phyloP scores from a whole-genome alignment of 108 stramenopile species.

The Discostella stelligeroides region DNA sequence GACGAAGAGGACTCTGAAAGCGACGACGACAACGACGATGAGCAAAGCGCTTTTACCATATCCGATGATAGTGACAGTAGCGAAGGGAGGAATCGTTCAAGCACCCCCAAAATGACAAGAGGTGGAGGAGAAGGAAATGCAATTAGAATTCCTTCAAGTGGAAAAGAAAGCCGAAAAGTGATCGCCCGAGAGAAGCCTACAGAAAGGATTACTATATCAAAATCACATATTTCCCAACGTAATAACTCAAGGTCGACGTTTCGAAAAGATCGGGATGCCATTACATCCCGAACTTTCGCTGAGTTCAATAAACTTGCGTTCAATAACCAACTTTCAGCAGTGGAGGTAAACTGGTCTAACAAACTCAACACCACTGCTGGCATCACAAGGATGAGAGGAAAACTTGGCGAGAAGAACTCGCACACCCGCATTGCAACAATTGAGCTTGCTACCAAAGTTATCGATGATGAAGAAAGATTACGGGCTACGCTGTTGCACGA shows the following conservation, averaged over 20 bases:
- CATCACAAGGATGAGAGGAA: slow-evolving; percentile 65
- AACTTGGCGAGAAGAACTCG: slow-evolving; percentile 12
- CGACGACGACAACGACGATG: slow-evolving; percentile 18
- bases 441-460: slow-evolving; percentile 89
- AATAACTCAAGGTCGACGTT: slow-evolving; percentile 33
- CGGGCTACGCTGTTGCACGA: slow-evolving; percentile 91
- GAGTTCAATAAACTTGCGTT: slow-evolving; percentile 65
- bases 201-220: background rate
- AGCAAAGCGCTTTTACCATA: slow-evolving; percentile 19
- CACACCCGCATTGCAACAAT: slow-evolving; percentile 59
- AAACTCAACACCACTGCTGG: slow-evolving; percentile 89
- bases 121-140: background rate
- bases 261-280: slow-evolving; percentile 51
- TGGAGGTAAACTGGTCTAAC: slow-evolving; percentile 75
- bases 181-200: slow-evolving; percentile 17
- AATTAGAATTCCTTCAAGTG: background rate
- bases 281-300: slow-evolving; percentile 49
- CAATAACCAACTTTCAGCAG: slow-evolving; percentile 44
- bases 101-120: background rate
- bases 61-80: slow-evolving; percentile 21
- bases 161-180: background rate
- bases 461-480: slow-evolving; percentile 77
- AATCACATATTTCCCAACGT: background rate
- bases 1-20: slow-evolving; percentile 50
- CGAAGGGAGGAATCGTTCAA: slow-evolving; percentile 25